Evolutionary conservation across 306 rosid species (phyloP), one percentile per base, ranked within the genome.

Genomic region (Parietaria judaica): DNA sequence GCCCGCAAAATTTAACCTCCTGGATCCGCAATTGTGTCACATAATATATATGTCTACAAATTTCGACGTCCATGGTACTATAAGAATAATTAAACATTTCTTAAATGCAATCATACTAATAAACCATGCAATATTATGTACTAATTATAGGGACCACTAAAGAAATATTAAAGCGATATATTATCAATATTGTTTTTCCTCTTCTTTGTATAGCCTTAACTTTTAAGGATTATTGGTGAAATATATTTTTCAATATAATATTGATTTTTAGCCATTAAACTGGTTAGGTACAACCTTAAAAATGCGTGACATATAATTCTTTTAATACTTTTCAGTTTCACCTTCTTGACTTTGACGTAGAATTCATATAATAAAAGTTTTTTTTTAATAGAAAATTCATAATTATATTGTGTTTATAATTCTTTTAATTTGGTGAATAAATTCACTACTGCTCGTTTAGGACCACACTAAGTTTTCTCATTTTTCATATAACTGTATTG

Each of bases 141-240:
- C 54, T 14, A 43, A 43, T 16, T n/a, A 8, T 23, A 44, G 65
- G 53, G 66, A 62, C 66, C 55, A 46, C n/a, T 3, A 23, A 46
- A 14, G 13, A 49, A 62, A 34, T 4, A 45, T 17, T 41, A 37
- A 45, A 36, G 36, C 11, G 39, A 60, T 23, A 23, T 23, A 0
- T n/a, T n/a, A n/a, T n/a, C 35, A 11, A 6, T 6, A 6, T 37
- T 9, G 4, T 12, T 60, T 15, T 60, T 60, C 10, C 4, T 15
- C 16, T 39, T 59, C 16, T 59, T 46, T 5, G 31, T 12, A 14
- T 8, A 7, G 17, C 37, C n/a, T n/a, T n/a, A n/a, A n/a, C n/a
- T n/a, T 34, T 61, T 34, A 0, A 48, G 36, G 36, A 45, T 35
- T 47, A 47, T 47, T 45, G 66, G 45, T 47, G 38, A 37, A 2